A percentile compares a stretch with the other conserved stretches of the same genome.
phyloP scores from a whole-genome alignment of 1,284 basidiomycete species.

The Cryptococcus sp. region DNA sequence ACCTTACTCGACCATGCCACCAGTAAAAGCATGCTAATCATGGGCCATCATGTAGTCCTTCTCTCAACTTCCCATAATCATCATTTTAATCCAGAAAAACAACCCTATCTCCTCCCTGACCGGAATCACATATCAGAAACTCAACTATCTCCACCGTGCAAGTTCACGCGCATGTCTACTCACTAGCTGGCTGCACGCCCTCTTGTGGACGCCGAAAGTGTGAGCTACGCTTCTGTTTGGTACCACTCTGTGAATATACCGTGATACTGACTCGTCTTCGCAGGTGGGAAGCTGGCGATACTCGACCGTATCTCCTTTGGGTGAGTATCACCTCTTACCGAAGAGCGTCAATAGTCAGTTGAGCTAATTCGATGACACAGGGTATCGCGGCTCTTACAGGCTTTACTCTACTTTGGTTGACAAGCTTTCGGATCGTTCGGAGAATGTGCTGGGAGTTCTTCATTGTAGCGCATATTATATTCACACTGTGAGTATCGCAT shows the following conservation, averaged over 20 bases:
- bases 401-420: constrained; percentile 55
- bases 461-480: constrained; percentile 57
- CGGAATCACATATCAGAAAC: constrained; percentile 54
- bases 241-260: neutral
- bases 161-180: constrained; percentile 46
- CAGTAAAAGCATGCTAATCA: neutral
- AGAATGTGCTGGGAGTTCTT: constrained; percentile 59
- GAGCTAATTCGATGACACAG: constrained; percentile 13
- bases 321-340: constrained; percentile 12
- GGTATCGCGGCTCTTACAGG: constrained; percentile 35
- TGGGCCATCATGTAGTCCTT: constrained; percentile 27
- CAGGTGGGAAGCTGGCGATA: constrained; percentile 14
- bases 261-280: neutral
- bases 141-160: constrained; percentile 55
- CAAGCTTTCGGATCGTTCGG: constrained; percentile 54
- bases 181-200: constrained; percentile 43
- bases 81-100: constrained; percentile 53
- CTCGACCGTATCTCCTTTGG: constrained; percentile 29
- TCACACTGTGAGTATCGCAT: constrained; percentile 45
- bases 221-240: neutral
- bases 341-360: neutral
- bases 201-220: constrained; percentile 34
- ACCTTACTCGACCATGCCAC: neutral
- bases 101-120: constrained; percentile 49
- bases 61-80: constrained; percentile 49